These are phyloP conservation scores for Trametopsis cervina DNA, from an alignment of 768 basidiomycete genomes.

Conservation along the genomic window DNA sequence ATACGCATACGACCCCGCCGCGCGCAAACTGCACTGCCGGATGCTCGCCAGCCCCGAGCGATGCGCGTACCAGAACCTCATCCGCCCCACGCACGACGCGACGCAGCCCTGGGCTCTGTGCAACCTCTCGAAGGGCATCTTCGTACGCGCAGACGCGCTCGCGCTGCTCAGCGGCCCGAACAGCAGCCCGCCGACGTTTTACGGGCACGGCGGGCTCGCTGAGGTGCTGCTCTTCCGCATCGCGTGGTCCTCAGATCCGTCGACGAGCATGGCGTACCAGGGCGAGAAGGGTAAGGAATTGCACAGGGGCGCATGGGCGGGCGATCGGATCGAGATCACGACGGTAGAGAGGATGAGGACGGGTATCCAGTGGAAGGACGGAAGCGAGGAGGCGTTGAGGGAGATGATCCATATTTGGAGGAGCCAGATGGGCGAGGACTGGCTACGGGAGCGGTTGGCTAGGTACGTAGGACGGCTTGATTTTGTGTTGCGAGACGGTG, in stretches of 20 bases:
- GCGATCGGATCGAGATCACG: conserved; percentile 1
- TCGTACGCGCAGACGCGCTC: conserved; percentile 2
- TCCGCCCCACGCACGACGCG: not conserved
- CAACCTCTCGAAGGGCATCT: conserved; percentile 9
- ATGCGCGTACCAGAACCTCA: not conserved
- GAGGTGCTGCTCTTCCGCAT: not conserved
- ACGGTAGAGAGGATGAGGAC: not conserved
- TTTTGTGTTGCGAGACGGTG: too few relatives aligned
- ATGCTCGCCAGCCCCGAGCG: not conserved
- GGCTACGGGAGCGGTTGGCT: not conserved
- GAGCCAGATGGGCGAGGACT: not conserved
- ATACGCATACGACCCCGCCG: not conserved
- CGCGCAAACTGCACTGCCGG: not conserved
- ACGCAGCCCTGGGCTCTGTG: conserved; percentile 4
- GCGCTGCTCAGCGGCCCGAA: not conserved
- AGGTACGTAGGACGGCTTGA: not conserved
- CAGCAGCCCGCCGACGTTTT: not conserved
- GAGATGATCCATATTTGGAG: not conserved
- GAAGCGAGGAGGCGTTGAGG: not conserved
- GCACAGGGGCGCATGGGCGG: conserved; percentile 4
- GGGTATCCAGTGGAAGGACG: conserved; percentile 3
- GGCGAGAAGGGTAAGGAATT: not conserved
- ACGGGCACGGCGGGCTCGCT: not conserved
- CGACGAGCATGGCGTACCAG: not conserved
- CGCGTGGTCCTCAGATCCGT: conserved; percentile 1